Base-by-base conservation (phyloP, 495 filamentous ascomycete species). In the Hapsidospora chrysogenum region DNA sequence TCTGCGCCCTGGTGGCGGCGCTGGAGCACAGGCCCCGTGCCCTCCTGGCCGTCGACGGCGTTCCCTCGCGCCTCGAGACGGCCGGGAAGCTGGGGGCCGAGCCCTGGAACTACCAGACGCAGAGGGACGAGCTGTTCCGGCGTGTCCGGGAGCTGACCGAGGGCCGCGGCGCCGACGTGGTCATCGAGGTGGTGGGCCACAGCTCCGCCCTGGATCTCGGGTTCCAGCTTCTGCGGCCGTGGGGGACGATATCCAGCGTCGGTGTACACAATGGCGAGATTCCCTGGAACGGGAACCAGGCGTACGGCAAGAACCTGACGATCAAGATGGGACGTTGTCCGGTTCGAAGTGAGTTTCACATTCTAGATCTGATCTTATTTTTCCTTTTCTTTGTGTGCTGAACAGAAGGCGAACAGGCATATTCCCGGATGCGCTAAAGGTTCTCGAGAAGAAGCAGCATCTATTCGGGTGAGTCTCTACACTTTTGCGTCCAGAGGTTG, bases 281-380 rank as follows among this genome's bases (percentile, higher is more conserved):
- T 42, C 85, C 86, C 10, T 92, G 87, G 72, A 71, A 59, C 31
- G 85, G 83, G 7, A 71, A 64, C 41, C 70, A 93, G 47, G 85
- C 22, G 10, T 95, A 95, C 51, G 69, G 60, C 30, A 95, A 95
- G 63, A 97, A 95, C 48, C 40, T 95, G 40, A 76, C 70, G 34
- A 49, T 95, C n/a, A 82, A 93, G 47, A 93, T 94, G 76, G 89
- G 87, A 21, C 68, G 89, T 35, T 97, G 89, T 52, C 87, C 87
- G 5, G 89, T 97, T 9, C 63, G 84, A 32, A 80, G 78, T 26
- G 23, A 26, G 6, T 26, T 26, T 26, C 23, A 26, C 23, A 11
- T n/a, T n/a, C n/a, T n/a, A n/a, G n/a, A n/a, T n/a, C n/a, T n/a
- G n/a, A n/a, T n/a, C n/a, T n/a, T n/a, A n/a, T n/a, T n/a, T n/a